Base-by-base conservation (phyloP, 805 yeast genomes). In the Kuraishia cidri region DNA sequence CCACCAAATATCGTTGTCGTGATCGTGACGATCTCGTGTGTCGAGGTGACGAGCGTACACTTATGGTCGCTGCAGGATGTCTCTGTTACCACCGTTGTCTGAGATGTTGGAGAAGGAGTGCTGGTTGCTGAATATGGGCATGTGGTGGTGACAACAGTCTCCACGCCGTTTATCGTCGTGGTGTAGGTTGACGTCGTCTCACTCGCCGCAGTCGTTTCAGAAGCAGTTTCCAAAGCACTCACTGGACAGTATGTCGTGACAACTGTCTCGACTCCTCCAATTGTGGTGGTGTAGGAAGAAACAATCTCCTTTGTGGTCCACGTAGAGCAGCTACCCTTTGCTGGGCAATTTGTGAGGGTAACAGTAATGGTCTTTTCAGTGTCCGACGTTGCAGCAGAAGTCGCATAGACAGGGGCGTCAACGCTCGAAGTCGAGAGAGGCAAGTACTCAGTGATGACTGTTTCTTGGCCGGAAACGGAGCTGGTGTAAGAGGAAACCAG, bases 51-150 rank as follows among this genome's bases (percentile, higher is more conserved):
- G 12, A 23, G 33, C 4, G 42, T 26, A 34, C 54, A 49, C 15
- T 30, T 31, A 15, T 42, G 31, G 11, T 37, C 40, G n/a, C 45
- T 42, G 32, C 54, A 48, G n/a, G 37, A 33, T 16, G 42, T 46
- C 22, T 37, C 27, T n/a, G n/a, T n/a, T n/a, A n/a, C n/a, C n/a
- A n/a, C n/a, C n/a, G n/a, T n/a, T n/a, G n/a, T n/a, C n/a, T n/a
- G n/a, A n/a, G n/a, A n/a, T n/a, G n/a, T n/a, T n/a, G n/a, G n/a
- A n/a, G n/a, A n/a, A n/a, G n/a, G n/a, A 13, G 32, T 40, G 13
- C 30, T 38, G 11, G 46, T 24, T 17, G 43, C 20, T 29, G 28
- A 9, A 23, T 33, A 13, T 22, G 35, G 35, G 9, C 27, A 13
- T 16, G 20, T 16, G 19, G 32, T 30, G 16, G 23, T 20, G 19